Evolutionary conservation across 2,329 filamentous ascomycete genomes (phyloP).

Genomic region (Epichloe brachyelytri): DNA sequence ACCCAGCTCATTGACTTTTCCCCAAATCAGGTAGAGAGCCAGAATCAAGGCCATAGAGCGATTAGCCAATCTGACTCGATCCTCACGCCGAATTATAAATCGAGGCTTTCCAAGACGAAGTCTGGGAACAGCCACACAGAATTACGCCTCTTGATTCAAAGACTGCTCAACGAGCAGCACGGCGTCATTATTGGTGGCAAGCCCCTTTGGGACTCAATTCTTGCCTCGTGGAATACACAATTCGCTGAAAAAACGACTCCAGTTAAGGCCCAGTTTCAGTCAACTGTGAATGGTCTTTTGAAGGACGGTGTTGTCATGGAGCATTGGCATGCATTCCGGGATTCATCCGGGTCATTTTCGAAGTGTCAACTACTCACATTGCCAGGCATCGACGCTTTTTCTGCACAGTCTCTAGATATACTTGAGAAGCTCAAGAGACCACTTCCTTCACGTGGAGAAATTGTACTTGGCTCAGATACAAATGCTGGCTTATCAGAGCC

Average conservation of each 20-base stretch:
- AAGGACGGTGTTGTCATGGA: conserved; percentile 23
- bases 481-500: conserved; percentile 1
- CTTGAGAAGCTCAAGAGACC: conserved; percentile 34
- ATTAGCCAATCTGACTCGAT: not conserved
- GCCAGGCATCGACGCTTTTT: conserved; percentile 28
- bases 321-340: conserved; percentile 32
- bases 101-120: not conserved
- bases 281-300: conserved; percentile 26
- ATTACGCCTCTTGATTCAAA: conserved; percentile 13
- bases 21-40: not conserved
- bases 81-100: not conserved
- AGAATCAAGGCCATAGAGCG: not conserved
- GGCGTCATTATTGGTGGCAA: conserved; percentile 40
- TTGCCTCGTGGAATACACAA: conserved; percentile 29
- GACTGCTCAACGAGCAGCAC: conserved; percentile 17
- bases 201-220: conserved; percentile 34
- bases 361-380: conserved; percentile 32
- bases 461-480: not conserved
- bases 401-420: conserved; percentile 26
- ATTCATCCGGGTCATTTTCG: conserved; percentile 26
- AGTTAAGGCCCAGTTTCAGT: conserved; percentile 24
- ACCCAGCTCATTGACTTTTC: not conserved
- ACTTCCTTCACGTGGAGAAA: conserved; percentile 12
- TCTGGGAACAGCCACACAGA: not conserved
- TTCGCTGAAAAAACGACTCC: conserved; percentile 28